Percentiles rank a stretch among this genome's conserved stretches.
Conservation (phyloP, 1,284 basidiomycete genomes). For the Ceratobasidium sp. region DNA sequence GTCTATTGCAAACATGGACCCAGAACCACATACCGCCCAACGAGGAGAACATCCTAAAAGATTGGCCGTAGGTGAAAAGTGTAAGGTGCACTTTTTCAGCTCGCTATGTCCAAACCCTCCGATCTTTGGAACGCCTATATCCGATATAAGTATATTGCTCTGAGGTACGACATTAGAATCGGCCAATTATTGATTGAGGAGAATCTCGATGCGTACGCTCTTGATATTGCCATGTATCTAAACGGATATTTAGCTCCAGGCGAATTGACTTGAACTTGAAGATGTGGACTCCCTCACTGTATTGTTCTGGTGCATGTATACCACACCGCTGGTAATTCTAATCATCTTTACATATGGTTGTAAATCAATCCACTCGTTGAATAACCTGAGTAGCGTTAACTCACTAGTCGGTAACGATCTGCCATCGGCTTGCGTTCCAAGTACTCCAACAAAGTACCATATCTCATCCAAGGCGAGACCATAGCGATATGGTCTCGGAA, state of each 20-base stretch:
- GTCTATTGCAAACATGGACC: too few relatives aligned
- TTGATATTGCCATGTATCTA: conserved; percentile 17
- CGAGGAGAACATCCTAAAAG: background rate
- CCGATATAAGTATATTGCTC: conserved; percentile 1
- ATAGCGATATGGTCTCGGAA: background rate
- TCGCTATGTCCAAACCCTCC: background rate
- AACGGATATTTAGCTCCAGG: background rate
- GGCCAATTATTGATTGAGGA: too few relatives aligned
- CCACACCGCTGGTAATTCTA: background rate
- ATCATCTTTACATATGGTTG: background rate
- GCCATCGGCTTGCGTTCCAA: background rate
- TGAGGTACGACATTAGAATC: background rate
- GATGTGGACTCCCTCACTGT: background rate
- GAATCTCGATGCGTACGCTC: background rate
- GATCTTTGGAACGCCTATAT: background rate
- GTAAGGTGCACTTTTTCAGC: background rate
- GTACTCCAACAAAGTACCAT: background rate
- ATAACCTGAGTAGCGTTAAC: too few relatives aligned
- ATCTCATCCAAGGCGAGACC: background rate
- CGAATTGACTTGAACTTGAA: background rate
- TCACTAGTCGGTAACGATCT: background rate
- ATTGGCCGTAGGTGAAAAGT: background rate
- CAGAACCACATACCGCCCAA: background rate
- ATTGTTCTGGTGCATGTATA: background rate
- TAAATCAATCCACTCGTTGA: too few relatives aligned